A percentile compares a stretch with the other conserved stretches of the same genome.
Conservation (phyloP, 2,329 filamentous ascomycete genomes). For the Alternaria consortialis region DNA sequence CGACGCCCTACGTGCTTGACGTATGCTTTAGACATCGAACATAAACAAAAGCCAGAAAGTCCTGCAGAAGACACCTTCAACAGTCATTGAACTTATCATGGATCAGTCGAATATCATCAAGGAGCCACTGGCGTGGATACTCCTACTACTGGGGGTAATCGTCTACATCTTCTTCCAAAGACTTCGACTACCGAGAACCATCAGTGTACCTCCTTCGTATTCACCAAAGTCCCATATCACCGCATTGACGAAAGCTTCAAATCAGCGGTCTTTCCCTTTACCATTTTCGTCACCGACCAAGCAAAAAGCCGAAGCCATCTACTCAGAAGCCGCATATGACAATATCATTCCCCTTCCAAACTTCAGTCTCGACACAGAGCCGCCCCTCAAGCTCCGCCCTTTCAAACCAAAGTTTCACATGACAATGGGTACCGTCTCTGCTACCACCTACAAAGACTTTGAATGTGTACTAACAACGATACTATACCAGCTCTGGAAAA, state of each 20-base stretch:
- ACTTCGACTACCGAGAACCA: neutral
- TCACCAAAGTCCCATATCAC: neutral
- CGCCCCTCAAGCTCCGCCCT: conserved; percentile 63
- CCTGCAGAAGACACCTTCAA: neutral
- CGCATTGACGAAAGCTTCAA: neutral
- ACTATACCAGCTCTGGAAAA: conserved; percentile 61
- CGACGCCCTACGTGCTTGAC: neutral
- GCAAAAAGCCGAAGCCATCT: conserved; percentile 3
- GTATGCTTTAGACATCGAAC: neutral
- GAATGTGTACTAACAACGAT: neutral
- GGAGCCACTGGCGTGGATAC: neutral
- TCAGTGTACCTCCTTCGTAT: neutral
- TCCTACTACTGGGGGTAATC: neutral
- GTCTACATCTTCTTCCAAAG: neutral
- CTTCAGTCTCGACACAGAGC: conserved; percentile 62
- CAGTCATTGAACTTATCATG: neutral
- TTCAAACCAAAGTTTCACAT: conserved; percentile 70
- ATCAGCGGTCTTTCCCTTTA: neutral
- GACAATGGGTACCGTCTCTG: conserved; percentile 64
- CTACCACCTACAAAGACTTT: neutral
- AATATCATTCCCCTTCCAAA: conserved; percentile 57
- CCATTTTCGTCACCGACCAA: neutral
- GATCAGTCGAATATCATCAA: neutral
- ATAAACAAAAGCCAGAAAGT: neutral
- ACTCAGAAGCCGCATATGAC: conserved; percentile 47